phyloP scores from a whole-genome alignment of 1,284 basidiomycete genomes.

The Cerioporus squamosus region DNA sequence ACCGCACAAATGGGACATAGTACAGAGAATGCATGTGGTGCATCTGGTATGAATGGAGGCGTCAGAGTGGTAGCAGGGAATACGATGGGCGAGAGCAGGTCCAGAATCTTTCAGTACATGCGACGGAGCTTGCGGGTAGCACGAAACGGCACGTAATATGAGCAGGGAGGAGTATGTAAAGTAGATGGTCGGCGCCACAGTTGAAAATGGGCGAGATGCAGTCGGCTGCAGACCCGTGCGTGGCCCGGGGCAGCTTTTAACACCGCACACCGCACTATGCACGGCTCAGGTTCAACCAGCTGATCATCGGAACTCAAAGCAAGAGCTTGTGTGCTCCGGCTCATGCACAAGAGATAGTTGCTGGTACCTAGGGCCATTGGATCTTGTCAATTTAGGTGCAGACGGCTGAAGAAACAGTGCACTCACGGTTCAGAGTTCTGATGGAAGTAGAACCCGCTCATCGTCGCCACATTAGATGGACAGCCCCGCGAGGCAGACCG shows the following conservation, averaged over 20 bases:
- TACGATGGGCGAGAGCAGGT: constrained; percentile 18
- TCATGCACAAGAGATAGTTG: constrained; percentile 46
- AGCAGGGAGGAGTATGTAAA: background rate
- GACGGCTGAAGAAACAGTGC: background rate
- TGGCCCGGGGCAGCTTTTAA: constrained; percentile 21
- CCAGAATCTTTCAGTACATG: constrained; percentile 15
- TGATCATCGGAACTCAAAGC: constrained; percentile 47
- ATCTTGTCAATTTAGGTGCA: background rate
- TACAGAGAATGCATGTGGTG: constrained; percentile 21
- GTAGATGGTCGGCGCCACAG: background rate
- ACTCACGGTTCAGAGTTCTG: constrained; percentile 40
- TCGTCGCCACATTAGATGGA: constrained; percentile 56
- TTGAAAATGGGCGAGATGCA: background rate
- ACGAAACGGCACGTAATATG: background rate
- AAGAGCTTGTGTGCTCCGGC: constrained; percentile 41
- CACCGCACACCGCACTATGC: constrained; percentile 1
- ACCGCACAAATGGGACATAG: constrained; percentile 12
- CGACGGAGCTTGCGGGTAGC: constrained; percentile 1
- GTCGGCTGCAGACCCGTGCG: background rate
- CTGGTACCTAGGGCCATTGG: constrained; percentile 40
- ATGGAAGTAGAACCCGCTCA: constrained; percentile 95
- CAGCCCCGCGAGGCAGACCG: constrained; percentile 31
- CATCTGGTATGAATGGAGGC: constrained; percentile 24
- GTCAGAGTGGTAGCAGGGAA: constrained; percentile 17
- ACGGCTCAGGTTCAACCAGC: constrained; percentile 9